phyloP scores from a whole-genome alignment of 176 grass and related monocot genomes.

The Miscanthus lutarioriparius region DNA sequence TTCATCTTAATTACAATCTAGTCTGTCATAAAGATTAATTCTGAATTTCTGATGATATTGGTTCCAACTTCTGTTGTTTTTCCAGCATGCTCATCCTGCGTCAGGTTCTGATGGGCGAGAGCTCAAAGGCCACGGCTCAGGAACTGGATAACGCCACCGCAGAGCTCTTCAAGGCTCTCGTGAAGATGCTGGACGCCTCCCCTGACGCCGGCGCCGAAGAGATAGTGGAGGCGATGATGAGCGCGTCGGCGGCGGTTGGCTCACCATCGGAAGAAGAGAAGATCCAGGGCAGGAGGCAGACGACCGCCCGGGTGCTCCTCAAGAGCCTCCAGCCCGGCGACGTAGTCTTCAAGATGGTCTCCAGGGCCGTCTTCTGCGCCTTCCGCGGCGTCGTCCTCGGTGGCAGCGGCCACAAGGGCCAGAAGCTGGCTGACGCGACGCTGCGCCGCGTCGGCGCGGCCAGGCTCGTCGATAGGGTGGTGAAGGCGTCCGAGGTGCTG shows the following conservation, averaged over 20 bases:
- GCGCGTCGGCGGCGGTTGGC: slow-evolving; percentile 12
- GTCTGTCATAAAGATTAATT: not conserved
- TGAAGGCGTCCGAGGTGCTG: slow-evolving; percentile 47
- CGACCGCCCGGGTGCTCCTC: slow-evolving; percentile 61
- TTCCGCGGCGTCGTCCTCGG: slow-evolving; percentile 52
- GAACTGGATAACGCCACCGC: slow-evolving; percentile 48
- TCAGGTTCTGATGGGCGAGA: slow-evolving; percentile 74
- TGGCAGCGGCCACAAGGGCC: slow-evolving; percentile 52
- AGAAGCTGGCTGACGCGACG: slow-evolving; percentile 56
- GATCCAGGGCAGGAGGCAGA: slow-evolving; percentile 53
- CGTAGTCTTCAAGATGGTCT: slow-evolving; percentile 70
- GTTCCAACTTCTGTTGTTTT: not conserved
- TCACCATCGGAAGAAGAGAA: slow-evolving; percentile 33
- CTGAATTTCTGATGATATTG: not conserved
- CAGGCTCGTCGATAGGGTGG: slow-evolving; percentile 42
- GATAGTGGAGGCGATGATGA: slow-evolving; percentile 64
- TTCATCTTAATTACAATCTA: no score
- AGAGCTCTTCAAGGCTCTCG: slow-evolving; percentile 46
- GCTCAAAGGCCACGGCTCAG: not conserved
- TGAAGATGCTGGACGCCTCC: slow-evolving; percentile 48
- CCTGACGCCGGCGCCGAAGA: slow-evolving; percentile 56
- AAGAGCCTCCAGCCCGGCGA: slow-evolving; percentile 73
- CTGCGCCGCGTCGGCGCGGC: slow-evolving; percentile 56
- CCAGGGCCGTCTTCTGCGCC: slow-evolving; percentile 50
- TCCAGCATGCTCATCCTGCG: slow-evolving; percentile 75